phyloP scores from a whole-genome alignment of 371 early-diverging fungal genomes.

The Dichotomocladium elegans region DNA sequence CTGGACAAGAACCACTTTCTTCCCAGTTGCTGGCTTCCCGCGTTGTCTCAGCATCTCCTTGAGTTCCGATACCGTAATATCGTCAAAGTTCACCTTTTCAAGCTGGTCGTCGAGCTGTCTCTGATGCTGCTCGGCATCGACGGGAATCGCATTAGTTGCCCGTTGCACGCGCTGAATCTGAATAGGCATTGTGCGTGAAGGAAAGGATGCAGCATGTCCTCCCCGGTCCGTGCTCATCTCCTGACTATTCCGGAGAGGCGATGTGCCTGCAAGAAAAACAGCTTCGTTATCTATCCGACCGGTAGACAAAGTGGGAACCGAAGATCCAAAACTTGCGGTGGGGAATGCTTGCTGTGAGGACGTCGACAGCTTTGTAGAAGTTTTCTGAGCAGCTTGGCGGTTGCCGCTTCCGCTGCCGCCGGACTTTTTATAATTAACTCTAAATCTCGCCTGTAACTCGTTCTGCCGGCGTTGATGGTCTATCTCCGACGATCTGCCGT shows the following conservation, averaged over 20 bases:
- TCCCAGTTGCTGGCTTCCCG: conserved; percentile 69
- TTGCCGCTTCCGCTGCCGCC: not conserved
- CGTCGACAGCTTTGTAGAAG: not conserved
- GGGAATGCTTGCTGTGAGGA: conserved; percentile 3
- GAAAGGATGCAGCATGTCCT: conserved; percentile 6
- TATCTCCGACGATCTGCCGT: conserved; percentile 13
- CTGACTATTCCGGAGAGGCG: not conserved
- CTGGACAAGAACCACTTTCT: conserved; percentile 55
- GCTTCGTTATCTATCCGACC: not conserved
- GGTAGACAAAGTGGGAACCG: conserved; percentile 9
- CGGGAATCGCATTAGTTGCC: conserved; percentile 4
- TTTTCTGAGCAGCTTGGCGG: not conserved
- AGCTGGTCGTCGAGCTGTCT: conserved; percentile 61
- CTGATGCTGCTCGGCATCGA: conserved; percentile 51
- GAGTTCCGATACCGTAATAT: conserved; percentile 73
- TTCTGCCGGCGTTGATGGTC: conserved; percentile 26
- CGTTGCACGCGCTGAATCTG: conserved; percentile 23
- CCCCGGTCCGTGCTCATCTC: not conserved
- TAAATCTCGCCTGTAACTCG: conserved; percentile 28
- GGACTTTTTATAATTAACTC: conserved; percentile 20
- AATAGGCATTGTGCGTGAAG: conserved; percentile 26
- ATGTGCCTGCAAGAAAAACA: not conserved
- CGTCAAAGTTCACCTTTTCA: conserved; percentile 65
- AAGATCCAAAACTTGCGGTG: conserved; percentile 4
- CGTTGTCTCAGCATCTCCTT: conserved; percentile 73